Percentiles rank a stretch among this genome's conserved stretches.
phyloP scores from a whole-genome alignment of 306 rosid species.

The Crataegus laevigata region DNA sequence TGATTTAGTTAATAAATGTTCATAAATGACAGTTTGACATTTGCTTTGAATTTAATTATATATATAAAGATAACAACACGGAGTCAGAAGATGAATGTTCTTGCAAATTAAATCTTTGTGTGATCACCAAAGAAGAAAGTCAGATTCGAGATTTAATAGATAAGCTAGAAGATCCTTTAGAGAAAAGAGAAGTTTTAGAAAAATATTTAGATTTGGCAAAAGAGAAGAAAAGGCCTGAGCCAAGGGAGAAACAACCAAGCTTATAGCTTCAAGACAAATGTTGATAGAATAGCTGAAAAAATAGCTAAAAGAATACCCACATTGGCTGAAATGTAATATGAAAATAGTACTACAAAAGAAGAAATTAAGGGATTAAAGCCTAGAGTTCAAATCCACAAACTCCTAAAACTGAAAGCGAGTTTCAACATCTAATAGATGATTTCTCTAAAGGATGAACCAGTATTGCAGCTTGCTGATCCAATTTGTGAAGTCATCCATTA shows the following conservation, averaged over 20 bases:
- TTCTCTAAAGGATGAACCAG: neutral
- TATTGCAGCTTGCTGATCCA: neutral
- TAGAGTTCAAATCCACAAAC: too few relatives aligned
- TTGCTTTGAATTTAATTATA: too few relatives aligned
- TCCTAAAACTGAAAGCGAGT: too few relatives aligned
- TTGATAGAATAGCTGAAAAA: neutral
- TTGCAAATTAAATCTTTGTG: neutral
- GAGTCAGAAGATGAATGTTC: neutral
- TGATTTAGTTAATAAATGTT: too few relatives aligned
- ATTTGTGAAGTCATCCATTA: too few relatives aligned
- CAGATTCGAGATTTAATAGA: neutral
- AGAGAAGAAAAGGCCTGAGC: neutral
- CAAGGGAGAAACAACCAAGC: neutral
- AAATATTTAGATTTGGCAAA: neutral
- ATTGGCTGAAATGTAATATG: neutral
- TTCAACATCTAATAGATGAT: too few relatives aligned
- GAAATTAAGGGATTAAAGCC: neutral
- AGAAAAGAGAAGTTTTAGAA: neutral
- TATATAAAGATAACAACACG: fast-evolving
- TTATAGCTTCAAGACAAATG: neutral
- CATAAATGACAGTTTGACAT: too few relatives aligned
- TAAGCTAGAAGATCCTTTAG: neutral
- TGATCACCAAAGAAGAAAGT: neutral
- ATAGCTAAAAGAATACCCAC: neutral
- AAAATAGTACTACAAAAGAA: neutral